These are phyloP conservation scores for Austroboletus olivaceoglutinosus DNA, from an alignment of 1,284 basidiomycete genomes.

Conservation along the genomic window DNA sequence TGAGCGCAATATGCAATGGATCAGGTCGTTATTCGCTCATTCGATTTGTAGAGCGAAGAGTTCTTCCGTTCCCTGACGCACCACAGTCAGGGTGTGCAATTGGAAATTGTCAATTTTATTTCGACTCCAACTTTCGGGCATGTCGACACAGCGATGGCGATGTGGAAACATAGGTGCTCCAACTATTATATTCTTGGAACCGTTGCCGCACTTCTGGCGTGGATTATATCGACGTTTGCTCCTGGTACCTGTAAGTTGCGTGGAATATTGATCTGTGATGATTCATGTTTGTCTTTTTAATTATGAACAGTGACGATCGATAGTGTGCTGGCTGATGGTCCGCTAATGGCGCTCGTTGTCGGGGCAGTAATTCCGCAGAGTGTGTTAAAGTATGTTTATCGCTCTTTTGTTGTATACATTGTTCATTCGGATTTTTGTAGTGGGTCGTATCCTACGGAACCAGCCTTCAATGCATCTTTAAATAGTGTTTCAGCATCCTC, in stretches of 20 bases:
- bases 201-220: slow-evolving; percentile 18
- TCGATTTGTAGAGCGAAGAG: slow-evolving; percentile 24
- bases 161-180: slow-evolving; percentile 22
- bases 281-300: background rate
- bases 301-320: slow-evolving; percentile 19
- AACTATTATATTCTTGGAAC: slow-evolving; percentile 25
- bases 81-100: slow-evolving; percentile 19
- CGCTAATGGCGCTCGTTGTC: slow-evolving; percentile 22
- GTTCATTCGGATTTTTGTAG: slow-evolving; percentile 6
- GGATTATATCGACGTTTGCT: slow-evolving; percentile 21
- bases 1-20: background rate
- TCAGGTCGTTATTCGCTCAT: background rate
- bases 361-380: slow-evolving; percentile 23
- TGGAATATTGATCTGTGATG: background rate
- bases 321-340: slow-evolving; percentile 22
- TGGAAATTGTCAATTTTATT: slow-evolving; percentile 24
- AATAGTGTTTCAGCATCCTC: slow-evolving; percentile 18
- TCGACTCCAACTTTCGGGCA: slow-evolving; percentile 27
- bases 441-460: background rate
- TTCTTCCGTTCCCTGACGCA: slow-evolving; percentile 26
- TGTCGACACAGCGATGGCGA: slow-evolving; percentile 11
- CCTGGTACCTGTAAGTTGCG: slow-evolving; percentile 25
- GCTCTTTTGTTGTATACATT: background rate
- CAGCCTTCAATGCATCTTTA: slow-evolving; percentile 3
- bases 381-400: slow-evolving; percentile 22